Conservation (phyloP, 2,329 filamentous ascomycete genomes). For the Dothidotthia symphoricarpi region DNA sequence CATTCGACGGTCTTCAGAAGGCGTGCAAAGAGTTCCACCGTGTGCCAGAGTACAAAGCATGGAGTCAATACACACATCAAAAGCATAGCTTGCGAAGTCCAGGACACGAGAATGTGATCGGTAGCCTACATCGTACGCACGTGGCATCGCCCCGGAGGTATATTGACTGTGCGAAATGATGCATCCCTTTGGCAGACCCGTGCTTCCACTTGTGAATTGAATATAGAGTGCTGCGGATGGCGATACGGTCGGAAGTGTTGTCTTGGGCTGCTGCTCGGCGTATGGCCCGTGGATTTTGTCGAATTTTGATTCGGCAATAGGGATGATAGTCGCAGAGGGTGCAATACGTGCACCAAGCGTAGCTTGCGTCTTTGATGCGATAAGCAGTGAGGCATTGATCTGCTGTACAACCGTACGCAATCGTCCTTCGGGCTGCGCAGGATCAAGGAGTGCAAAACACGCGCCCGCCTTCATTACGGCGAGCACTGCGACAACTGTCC, state of each 20-base stretch:
- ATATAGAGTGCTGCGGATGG: slow-evolving; percentile 33
- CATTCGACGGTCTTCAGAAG: slow-evolving; percentile 48
- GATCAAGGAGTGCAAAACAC: slow-evolving; percentile 38
- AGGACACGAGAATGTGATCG: slow-evolving; percentile 34
- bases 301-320: slow-evolving; percentile 35
- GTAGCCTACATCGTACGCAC: slow-evolving; percentile 36
- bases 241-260: slow-evolving; percentile 25
- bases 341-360: slow-evolving; percentile 30
- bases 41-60: slow-evolving; percentile 38
- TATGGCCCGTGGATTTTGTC: slow-evolving; percentile 29
- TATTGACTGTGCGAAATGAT: slow-evolving; percentile 38
- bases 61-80: slow-evolving; percentile 39
- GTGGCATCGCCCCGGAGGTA: slow-evolving; percentile 37
- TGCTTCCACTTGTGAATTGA: slow-evolving; percentile 40
- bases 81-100: slow-evolving; percentile 42
- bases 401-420: slow-evolving; percentile 34
- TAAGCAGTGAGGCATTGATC: slow-evolving; percentile 27
- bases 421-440: slow-evolving; percentile 38
- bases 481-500: slow-evolving; percentile 41
- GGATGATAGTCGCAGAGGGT: slow-evolving; percentile 32
- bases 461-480: slow-evolving; percentile 44
- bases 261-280: slow-evolving; percentile 28
- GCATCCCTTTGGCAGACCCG: slow-evolving; percentile 38
- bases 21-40: slow-evolving; percentile 39
- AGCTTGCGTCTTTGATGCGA: slow-evolving; percentile 32